These are phyloP conservation scores for Auriscalpium orientale DNA, from an alignment of 768 basidiomycete species.

Conservation along the genomic window DNA sequence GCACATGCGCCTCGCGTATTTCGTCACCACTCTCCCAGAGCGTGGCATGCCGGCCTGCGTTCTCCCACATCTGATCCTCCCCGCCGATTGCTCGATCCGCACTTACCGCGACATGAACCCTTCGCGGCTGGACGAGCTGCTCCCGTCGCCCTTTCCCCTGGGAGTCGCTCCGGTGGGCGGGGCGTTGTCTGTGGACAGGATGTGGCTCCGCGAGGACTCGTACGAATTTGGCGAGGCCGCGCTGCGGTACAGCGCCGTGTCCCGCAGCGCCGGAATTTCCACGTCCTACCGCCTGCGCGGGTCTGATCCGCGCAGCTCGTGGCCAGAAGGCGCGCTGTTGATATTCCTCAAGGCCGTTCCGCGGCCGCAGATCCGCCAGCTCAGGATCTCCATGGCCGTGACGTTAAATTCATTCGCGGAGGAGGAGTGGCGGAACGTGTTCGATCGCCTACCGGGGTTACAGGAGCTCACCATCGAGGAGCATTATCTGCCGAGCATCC, in stretches of 20 bases:
- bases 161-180: conserved; percentile 3
- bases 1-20: conserved; percentile 9
- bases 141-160: conserved; percentile 8
- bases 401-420: conserved; percentile 2
- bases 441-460: conserved; percentile 4
- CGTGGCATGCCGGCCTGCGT: conserved; percentile 8
- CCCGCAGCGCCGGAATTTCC: conserved; percentile 11
- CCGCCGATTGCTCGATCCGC: conserved; percentile 8
- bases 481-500: conserved; percentile 6
- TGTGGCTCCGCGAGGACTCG: conserved; percentile 10
- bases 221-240: conserved; percentile 7
- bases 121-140: conserved; percentile 8
- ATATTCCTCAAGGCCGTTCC: conserved; percentile 8
- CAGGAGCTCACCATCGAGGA: conserved; percentile 6
- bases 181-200: conserved; percentile 5
- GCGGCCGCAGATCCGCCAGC: conserved; percentile 6
- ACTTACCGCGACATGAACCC: conserved; percentile 15
- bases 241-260: conserved; percentile 11
- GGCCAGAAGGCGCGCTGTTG: conserved; percentile 11
- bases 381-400: conserved; percentile 7
- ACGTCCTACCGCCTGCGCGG: conserved; percentile 10
- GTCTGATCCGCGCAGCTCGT: neutral
- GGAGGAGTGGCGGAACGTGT: conserved; percentile 9
- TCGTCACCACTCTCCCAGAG: conserved; percentile 7
- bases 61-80: conserved; percentile 8